Evolutionary conservation across 495 filamentous ascomycete genomes (phyloP).

Genomic region (Aspergillus saccharolyticus): DNA sequence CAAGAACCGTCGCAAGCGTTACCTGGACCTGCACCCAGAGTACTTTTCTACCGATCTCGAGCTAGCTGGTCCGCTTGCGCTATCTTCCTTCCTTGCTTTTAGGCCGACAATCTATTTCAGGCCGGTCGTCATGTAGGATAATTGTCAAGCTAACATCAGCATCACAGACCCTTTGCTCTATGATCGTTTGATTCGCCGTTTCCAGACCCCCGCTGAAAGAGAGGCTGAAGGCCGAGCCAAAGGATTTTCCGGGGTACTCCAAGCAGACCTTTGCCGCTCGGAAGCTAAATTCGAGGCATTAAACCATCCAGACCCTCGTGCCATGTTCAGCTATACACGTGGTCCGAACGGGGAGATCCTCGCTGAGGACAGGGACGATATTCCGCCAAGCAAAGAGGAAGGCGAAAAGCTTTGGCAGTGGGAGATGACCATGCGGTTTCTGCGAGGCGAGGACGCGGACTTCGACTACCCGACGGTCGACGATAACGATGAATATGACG

Average conservation of each 20-base stretch:
- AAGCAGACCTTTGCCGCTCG: constrained; percentile 65
- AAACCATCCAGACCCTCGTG: constrained; percentile 47
- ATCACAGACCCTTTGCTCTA: constrained; percentile 69
- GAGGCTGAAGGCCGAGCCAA: constrained; percentile 65
- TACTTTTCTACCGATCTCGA: constrained; percentile 61
- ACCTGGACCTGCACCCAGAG: constrained; percentile 57
- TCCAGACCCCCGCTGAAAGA: constrained; percentile 67
- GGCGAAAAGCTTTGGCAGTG: constrained; percentile 60
- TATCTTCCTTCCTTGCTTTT: constrained; percentile 21
- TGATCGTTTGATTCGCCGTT: constrained; percentile 72
- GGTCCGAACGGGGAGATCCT: constrained; percentile 52
- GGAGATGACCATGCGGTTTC: constrained; percentile 65
- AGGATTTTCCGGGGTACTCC: constrained; percentile 68
- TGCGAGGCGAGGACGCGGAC: constrained; percentile 66
- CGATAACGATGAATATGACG: constrained; percentile 64
- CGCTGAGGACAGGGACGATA: constrained; percentile 52
- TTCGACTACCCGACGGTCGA: constrained; percentile 72
- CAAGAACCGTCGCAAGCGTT: constrained; percentile 62
- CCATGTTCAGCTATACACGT: constrained; percentile 42
- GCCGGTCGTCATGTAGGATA: not conserved
- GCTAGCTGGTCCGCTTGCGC: constrained; percentile 55
- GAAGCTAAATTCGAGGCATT: constrained; percentile 68
- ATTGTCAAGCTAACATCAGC: constrained; percentile 28
- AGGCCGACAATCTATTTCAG: constrained; percentile 3
- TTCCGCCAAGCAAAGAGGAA: constrained; percentile 57